Base-by-base conservation (phyloP, 805 yeast genomes). In the Starmerella potacharoeniae region DNA sequence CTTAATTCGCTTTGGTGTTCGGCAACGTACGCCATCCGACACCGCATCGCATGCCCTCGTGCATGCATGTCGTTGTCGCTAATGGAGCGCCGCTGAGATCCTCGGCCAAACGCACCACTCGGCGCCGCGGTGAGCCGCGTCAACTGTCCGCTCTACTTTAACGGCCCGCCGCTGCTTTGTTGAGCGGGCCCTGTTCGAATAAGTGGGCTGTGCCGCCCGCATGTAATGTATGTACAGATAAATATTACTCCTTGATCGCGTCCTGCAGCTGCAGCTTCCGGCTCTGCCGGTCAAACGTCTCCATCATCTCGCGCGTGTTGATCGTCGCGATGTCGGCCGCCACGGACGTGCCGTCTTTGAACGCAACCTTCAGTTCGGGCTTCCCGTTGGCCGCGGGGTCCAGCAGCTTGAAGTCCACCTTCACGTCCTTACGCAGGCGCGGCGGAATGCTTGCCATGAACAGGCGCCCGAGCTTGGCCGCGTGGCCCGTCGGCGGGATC, bases 371-470 rank as follows among this genome's bases (percentile, higher is more conserved):
- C 17, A 90, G 78, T n/a, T 75, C 63, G 14, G 95, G 89, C 17
- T 75, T 78, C 9, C 66, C 70, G 0, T 82, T 71, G 6, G 56
- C 59, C 5, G 68, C 64, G 17, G 57, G 49, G 4, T 75, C 72
- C 47, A 89, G 73, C 30, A 88, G 76, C 64, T 83, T 82, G 62
- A 78, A 78, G 59, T 83, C 81, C 2, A 90, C 72, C n/a, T 74
- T 68, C 54, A 90, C 81, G 8, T 76, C 66, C 42, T 77, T 74
- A 63, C 84, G 82, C 63, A 82, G 73, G 34, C 81, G 73, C 6
- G 93, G 88, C 10, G 97, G 97, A 44, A 90, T 79, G 52, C 86
- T 77, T 10, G 93, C 77, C 47, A 90, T 75, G 63, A 90, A 83
- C 8, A 85, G 73, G 63, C 97, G 80, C 5, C 95, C 89, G 6